phyloP scores from a whole-genome alignment of 345 rosid genomes.

The Eutrema yunnanense region DNA sequence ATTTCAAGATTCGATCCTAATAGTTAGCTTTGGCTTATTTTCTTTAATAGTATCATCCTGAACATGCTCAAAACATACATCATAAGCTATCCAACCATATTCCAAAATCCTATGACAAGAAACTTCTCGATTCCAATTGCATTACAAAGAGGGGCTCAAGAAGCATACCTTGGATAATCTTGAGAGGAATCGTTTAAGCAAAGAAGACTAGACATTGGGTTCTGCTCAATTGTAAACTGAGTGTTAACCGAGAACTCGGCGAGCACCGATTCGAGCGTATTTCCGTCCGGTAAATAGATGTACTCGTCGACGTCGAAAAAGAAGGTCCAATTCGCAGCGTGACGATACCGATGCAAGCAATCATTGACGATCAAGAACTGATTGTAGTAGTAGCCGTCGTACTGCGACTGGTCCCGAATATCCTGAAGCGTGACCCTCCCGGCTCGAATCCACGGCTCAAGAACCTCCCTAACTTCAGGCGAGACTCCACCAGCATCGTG shows the following conservation, averaged over 20 bases:
- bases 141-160: not conserved
- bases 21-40: not conserved
- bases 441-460: conserved; percentile 70
- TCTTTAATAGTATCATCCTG: not conserved
- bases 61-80: not conserved
- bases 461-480: conserved; percentile 49
- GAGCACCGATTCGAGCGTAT: conserved; percentile 52
- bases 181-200: conserved; percentile 59
- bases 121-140: not conserved
- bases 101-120: not conserved
- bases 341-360: conserved; percentile 62
- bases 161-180: conserved; percentile 48
- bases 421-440: conserved; percentile 82
- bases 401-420: conserved; percentile 53
- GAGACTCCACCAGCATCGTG: conserved; percentile 86
- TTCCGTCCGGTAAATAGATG: conserved; percentile 54
- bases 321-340: conserved; percentile 78
- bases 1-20: not conserved
- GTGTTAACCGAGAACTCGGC: conserved; percentile 49
- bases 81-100: not conserved
- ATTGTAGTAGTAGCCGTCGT: conserved; percentile 79
- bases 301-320: conserved; percentile 90
- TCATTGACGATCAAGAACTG: conserved; percentile 87
- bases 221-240: conserved; percentile 93
- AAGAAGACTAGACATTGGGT: conserved; percentile 73